phyloP scores from a whole-genome alignment of 441 rosid species.

The Brassica balearica region DNA sequence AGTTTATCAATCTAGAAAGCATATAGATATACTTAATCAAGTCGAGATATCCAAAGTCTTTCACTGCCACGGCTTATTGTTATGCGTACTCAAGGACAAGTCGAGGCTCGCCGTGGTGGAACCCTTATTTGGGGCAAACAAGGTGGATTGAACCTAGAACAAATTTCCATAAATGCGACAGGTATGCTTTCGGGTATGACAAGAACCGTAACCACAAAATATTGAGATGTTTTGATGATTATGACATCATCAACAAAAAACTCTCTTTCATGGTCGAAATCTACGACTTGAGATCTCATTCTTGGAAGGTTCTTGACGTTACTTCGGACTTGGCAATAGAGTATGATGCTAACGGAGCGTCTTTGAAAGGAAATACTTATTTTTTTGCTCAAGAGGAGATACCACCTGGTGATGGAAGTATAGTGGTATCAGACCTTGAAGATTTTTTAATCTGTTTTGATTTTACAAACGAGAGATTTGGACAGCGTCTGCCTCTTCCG shows the following conservation, averaged over 20 bases:
- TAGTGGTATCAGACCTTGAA: background rate
- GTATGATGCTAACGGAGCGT: background rate
- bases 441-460: background rate
- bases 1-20: background rate
- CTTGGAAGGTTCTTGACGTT: conserved; percentile 1
- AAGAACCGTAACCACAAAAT: background rate
- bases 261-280: background rate
- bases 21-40: background rate
- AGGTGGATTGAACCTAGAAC: background rate
- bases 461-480: conserved; percentile 11
- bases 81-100: background rate
- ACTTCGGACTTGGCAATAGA: background rate
- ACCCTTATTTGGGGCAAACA: conserved; percentile 10
- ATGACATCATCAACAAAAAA: background rate
- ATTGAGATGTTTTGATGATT: background rate
- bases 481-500: conserved; percentile 10
- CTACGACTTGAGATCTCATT: background rate
- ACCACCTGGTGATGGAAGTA: background rate
- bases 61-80: conserved; percentile 1
- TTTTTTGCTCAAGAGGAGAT: background rate
- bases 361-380: background rate
- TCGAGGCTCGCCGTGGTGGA: background rate
- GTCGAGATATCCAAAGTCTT: background rate
- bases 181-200: background rate
- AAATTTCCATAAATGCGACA: background rate